Conservation (phyloP, 306 rosid genomes). For the Casuarina equisetifolia region DNA sequence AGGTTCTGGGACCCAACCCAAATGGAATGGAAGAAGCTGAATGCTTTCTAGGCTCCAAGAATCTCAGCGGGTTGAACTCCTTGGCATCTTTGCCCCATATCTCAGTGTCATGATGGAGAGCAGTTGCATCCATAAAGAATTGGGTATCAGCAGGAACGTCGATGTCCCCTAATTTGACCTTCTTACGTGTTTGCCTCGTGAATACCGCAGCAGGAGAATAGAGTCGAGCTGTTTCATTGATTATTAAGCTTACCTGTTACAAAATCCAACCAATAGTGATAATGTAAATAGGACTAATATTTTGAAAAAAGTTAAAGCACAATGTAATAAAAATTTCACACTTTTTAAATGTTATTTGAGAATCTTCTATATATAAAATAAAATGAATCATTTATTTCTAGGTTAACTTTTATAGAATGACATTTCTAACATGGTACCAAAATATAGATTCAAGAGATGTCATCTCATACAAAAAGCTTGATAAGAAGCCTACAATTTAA, state of each 20-base stretch:
- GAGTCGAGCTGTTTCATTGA: conserved; percentile 70
- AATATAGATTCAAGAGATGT: too few species aligned
- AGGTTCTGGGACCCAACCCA: conserved; percentile 57
- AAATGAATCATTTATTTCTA: too few species aligned
- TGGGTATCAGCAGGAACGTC: conserved; percentile 60
- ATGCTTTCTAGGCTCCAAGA: conserved; percentile 57
- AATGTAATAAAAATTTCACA: too few species aligned
- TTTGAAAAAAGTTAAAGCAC: background rate
- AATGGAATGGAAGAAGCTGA: conserved; percentile 60
- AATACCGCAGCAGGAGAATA: conserved; percentile 57
- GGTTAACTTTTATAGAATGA: too few species aligned
- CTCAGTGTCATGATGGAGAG: conserved; percentile 55
- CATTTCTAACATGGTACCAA: too few species aligned
- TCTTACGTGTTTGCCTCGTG: conserved; percentile 42
- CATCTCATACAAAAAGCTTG: too few species aligned
- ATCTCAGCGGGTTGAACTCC: conserved; percentile 61
- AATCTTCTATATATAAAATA: too few species aligned
- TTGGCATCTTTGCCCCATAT: conserved; percentile 78
- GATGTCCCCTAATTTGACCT: conserved; percentile 48
- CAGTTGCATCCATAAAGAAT: conserved; percentile 49
- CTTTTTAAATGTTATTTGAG: too few species aligned
- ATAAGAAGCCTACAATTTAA: too few species aligned
- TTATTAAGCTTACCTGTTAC: conserved; percentile 54
- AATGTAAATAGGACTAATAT: background rate
- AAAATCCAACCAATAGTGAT: conserved; percentile 5